phyloP scores from a whole-genome alignment of 805 yeast genomes.

The Saturnispora galanensis region DNA sequence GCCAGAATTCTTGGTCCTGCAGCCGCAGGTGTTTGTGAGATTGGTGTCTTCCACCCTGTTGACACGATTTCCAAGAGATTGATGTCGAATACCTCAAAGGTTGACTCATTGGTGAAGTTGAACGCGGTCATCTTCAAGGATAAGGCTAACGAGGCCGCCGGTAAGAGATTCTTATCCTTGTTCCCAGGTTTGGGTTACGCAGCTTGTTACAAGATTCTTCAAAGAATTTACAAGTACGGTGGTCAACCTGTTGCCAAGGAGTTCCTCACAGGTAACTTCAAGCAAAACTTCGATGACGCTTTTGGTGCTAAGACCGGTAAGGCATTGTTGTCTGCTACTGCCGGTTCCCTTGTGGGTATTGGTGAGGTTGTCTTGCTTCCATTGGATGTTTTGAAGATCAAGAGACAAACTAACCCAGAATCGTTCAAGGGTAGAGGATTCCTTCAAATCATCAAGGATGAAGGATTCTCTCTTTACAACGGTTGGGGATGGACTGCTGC shows the following conservation, averaged over 20 bases:
- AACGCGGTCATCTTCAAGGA: conserved; percentile 83
- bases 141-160: conserved; percentile 61
- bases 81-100: conserved; percentile 70
- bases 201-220: conserved; percentile 91
- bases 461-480: conserved; percentile 86
- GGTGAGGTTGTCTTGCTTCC: conserved; percentile 96
- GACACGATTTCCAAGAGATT: conserved; percentile 96
- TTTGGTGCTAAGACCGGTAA: conserved; percentile 95
- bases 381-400: conserved; percentile 90
- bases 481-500: conserved; percentile 99
- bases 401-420: conserved; percentile 99
- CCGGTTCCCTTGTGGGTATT: conserved; percentile 94
- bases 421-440: conserved; percentile 98
- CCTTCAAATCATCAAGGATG: conserved; percentile 73
- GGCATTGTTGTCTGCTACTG: conserved; percentile 94
- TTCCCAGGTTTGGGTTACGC: conserved; percentile 99
- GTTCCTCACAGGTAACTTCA: conserved; percentile 68
- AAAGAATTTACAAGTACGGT: conserved; percentile 97
- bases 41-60: conserved; percentile 96
- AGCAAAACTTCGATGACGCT: conserved; percentile 53
- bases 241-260: conserved; percentile 99
- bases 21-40: conserved; percentile 93
- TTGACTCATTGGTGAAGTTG: conserved; percentile 54
- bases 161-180: conserved; percentile 65
- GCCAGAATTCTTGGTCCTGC: conserved; percentile 98